A percentile compares a stretch with the other conserved stretches of the same genome.
These are phyloP conservation scores for Oryza australiensis DNA, from an alignment of 176 grass and related monocot species.

Conservation along the genomic window DNA sequence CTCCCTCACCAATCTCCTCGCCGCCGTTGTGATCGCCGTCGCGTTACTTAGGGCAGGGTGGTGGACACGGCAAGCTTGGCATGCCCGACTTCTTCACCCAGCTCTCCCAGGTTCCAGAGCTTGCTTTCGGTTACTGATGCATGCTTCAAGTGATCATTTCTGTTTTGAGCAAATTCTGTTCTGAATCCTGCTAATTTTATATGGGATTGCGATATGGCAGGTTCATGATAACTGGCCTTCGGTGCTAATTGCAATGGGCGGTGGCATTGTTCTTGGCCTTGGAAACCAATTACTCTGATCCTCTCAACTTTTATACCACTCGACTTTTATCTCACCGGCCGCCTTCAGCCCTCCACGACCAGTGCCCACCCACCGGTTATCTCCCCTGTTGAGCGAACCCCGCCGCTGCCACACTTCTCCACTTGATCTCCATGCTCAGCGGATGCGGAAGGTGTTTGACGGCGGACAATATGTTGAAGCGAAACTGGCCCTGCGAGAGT, in stretches of 20 bases:
- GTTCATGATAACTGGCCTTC: conserved; percentile 45
- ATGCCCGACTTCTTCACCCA: conserved; percentile 47
- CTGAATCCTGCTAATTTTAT: too few relatives aligned
- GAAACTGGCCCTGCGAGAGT: too few relatives aligned
- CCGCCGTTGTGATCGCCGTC: conserved; percentile 31
- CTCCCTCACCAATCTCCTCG: conserved; percentile 43
- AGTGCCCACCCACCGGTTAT: too few relatives aligned
- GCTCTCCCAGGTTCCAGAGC: conserved; percentile 21
- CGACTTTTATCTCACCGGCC: too few relatives aligned
- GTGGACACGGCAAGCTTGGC: conserved; percentile 27
- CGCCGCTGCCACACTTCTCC: too few relatives aligned
- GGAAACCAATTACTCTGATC: conserved; percentile 22
- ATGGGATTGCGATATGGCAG: not conserved
- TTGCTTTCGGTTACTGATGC: not conserved
- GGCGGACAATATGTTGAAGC: too few relatives aligned
- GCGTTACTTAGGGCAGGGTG: conserved; percentile 41
- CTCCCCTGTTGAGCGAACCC: too few relatives aligned
- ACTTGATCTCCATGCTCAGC: too few relatives aligned
- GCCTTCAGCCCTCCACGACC: too few relatives aligned
- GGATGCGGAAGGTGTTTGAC: too few relatives aligned
- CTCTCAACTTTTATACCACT: too few relatives aligned
- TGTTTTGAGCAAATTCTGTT: too few relatives aligned
- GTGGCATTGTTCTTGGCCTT: conserved; percentile 40
- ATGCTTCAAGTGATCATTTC: not conserved
- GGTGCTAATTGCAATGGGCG: conserved; percentile 36